A percentile compares a stretch with the other conserved stretches of the same genome.
Conservation (phyloP, 768 basidiomycete species). For the Rhizopogon sp. region DNA sequence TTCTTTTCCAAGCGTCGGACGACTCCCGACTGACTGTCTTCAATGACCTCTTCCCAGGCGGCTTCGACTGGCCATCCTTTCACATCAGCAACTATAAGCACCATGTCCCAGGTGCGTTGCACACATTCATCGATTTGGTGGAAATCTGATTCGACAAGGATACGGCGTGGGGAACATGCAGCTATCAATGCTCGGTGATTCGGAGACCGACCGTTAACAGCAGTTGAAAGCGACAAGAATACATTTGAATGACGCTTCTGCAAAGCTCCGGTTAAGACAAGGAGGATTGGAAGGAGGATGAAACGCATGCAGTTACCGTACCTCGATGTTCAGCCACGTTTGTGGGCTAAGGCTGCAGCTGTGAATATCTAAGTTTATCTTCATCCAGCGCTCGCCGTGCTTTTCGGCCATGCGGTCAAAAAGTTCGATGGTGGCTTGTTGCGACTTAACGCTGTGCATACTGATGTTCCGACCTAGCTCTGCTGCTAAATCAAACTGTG, state of each 20-base stretch:
- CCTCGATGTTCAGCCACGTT: constrained; percentile 73
- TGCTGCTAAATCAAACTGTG: constrained; percentile 82
- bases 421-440: constrained; percentile 62
- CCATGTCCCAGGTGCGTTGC: constrained; percentile 70
- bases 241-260: constrained; percentile 72
- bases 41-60: constrained; percentile 40
- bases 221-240: constrained; percentile 84
- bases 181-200: constrained; percentile 61
- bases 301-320: constrained; percentile 24
- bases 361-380: constrained; percentile 84
- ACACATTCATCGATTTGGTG: constrained; percentile 58
- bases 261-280: background rate
- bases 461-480: constrained; percentile 75
- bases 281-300: constrained; percentile 5
- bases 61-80: constrained; percentile 74
- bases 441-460: constrained; percentile 82
- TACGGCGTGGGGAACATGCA: constrained; percentile 54
- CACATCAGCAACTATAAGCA: constrained; percentile 65
- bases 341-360: constrained; percentile 83
- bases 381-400: constrained; percentile 52
- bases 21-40: constrained; percentile 47
- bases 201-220: constrained; percentile 71
- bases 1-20: constrained; percentile 67
- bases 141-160: constrained; percentile 87
- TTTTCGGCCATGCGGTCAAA: constrained; percentile 54